phyloP scores from a whole-genome alignment of 129 eudicot genomes.

The Rutidosis leptorrhynchoides region DNA sequence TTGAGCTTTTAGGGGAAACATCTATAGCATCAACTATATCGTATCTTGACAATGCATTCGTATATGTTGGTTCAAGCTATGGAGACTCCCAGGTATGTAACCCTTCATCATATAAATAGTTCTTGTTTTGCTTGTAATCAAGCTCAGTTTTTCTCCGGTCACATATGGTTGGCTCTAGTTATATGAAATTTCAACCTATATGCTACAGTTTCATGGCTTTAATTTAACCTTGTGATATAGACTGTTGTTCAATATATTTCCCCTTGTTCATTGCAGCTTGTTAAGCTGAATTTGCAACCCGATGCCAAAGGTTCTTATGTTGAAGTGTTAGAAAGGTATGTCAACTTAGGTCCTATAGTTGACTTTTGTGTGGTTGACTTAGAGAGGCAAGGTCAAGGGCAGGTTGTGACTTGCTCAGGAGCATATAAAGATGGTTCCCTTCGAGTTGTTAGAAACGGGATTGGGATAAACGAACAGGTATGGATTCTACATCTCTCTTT shows the following conservation, averaged over 20 bases:
- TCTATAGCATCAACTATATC: conserved; percentile 94
- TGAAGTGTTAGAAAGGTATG: conserved; percentile 80
- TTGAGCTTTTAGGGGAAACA: conserved; percentile 95
- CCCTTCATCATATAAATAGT: not conserved
- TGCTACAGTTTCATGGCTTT: not conserved
- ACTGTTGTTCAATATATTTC: conserved; percentile 5
- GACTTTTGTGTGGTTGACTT: conserved; percentile 97
- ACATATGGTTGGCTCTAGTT: not conserved
- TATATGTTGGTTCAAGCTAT: conserved; percentile 93
- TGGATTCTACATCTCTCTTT: not conserved
- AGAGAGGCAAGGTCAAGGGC: conserved; percentile 99
- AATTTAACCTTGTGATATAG: not conserved
- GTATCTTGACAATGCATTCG: conserved; percentile 92
- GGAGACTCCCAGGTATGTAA: conserved; percentile 95
- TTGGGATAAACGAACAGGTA: conserved; percentile 96
- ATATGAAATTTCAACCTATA: not conserved
- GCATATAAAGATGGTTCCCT: conserved; percentile 97
- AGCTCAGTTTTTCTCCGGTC: not conserved
- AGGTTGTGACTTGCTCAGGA: conserved; percentile 99
- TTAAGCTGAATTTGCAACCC: conserved; percentile 85
- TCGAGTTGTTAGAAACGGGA: conserved; percentile 92
- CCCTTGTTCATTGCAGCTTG: conserved; percentile 51
- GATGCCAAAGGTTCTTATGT: conserved; percentile 96
- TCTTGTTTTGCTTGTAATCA: not conserved
- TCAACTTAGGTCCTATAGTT: conserved; percentile 88